Evolutionary conservation across 129 eudicot species (phyloP).

Genomic region (Saussurea involucrata): DNA sequence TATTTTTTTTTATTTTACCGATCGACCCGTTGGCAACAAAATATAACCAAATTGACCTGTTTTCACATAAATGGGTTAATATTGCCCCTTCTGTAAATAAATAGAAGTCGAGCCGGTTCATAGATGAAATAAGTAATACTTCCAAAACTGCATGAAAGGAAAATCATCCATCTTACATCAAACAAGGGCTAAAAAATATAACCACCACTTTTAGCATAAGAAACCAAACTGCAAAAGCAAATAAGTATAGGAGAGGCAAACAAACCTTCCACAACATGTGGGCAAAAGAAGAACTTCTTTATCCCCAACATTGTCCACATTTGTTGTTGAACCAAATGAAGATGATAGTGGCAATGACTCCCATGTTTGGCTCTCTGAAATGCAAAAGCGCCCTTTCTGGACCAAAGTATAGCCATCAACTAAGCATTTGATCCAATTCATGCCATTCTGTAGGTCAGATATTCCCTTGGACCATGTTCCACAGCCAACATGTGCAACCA

Average conservation of each 20-base stretch:
- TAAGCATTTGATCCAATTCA: conserved; percentile 60
- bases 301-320: conserved; percentile 35
- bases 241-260: conserved; percentile 7
- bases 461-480: conserved; percentile 82
- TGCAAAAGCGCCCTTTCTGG: conserved; percentile 69
- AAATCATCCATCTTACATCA: too few relatives aligned
- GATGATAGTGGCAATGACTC: conserved; percentile 78
- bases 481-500: conserved; percentile 87
- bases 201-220: background rate
- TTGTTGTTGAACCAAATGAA: conserved; percentile 48
- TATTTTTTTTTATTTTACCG: background rate
- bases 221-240: background rate
- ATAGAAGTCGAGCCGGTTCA: background rate
- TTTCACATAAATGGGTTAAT: background rate
- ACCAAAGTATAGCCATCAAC: conserved; percentile 53
- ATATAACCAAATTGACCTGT: background rate
- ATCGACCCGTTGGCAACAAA: background rate
- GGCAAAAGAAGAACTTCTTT: conserved; percentile 64
- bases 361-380: conserved; percentile 89
- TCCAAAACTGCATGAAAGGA: background rate
- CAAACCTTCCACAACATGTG: conserved; percentile 91
- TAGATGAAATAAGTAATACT: background rate
- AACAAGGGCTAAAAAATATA: background rate
- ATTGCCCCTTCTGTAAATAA: background rate
- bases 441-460: conserved; percentile 9